A percentile compares a stretch with the other conserved stretches of the same genome.
Conservation (phyloP, 768 basidiomycete genomes). For the Cubamyces sp. region DNA sequence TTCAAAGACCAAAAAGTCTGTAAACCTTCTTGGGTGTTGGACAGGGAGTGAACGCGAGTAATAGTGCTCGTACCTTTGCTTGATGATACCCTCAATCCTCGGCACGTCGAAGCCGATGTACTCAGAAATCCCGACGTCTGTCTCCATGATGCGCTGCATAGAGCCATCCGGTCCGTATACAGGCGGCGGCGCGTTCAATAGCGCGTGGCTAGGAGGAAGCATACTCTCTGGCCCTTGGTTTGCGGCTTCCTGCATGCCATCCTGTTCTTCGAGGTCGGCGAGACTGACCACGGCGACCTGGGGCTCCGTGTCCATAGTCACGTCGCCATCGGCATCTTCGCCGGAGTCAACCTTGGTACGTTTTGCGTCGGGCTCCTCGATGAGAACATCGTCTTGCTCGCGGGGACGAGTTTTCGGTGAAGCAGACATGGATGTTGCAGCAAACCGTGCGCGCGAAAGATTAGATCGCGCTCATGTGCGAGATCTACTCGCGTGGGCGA, state of each 20-base stretch:
- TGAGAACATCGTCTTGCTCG: conserved; percentile 29
- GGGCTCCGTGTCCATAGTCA: conserved; percentile 19
- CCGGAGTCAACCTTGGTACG: conserved; percentile 40
- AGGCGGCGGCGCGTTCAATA: conserved; percentile 63
- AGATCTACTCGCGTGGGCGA: not conserved
- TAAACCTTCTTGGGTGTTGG: conserved; percentile 63
- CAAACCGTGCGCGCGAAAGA: conserved; percentile 13
- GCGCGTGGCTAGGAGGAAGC: conserved; percentile 74
- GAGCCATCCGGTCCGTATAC: conserved; percentile 51
- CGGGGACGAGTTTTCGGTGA: conserved; percentile 27
- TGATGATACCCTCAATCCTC: conserved; percentile 90
- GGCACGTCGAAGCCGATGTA: conserved; percentile 74
- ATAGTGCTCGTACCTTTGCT: conserved; percentile 73
- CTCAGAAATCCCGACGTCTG: conserved; percentile 89
- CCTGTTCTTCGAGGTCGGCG: conserved; percentile 20
- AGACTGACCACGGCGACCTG: conserved; percentile 19
- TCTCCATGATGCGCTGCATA: conserved; percentile 66
- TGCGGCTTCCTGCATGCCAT: conserved; percentile 2
- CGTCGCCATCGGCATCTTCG: conserved; percentile 22
- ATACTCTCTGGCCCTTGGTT: conserved; percentile 29
- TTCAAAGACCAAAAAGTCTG: conserved; percentile 95
- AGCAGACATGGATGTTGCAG: conserved; percentile 16
- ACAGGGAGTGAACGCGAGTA: not conserved
- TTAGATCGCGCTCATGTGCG: conserved; percentile 17
- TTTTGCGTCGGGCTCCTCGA: conserved; percentile 40